Conservation (phyloP, 2,329 filamentous ascomycete species). For the Alternaria dauci region DNA sequence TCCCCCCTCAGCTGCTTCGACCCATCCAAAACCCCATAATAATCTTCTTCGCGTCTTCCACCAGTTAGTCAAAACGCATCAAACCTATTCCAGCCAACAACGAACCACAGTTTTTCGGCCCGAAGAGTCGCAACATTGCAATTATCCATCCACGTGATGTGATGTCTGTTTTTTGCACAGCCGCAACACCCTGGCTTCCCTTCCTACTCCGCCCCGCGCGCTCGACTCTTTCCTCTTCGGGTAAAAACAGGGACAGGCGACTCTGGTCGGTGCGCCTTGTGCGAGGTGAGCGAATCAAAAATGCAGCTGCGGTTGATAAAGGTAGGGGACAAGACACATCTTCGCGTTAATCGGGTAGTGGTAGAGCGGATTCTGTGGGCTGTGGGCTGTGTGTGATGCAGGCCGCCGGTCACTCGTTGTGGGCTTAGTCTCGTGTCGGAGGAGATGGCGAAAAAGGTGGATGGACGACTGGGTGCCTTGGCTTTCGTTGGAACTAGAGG, state of each 20-base stretch:
- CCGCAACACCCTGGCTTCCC: background rate
- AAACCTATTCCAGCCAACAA: background rate
- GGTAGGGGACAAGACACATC: no score
- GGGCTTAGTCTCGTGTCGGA: background rate
- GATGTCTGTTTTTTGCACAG: background rate
- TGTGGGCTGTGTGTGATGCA: background rate
- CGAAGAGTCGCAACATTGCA: background rate
- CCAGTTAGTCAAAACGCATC: background rate
- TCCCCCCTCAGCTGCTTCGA: background rate
- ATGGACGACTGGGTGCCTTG: background rate
- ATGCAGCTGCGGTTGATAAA: no score
- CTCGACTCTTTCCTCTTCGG: background rate
- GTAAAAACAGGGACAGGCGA: background rate
- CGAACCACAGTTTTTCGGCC: background rate
- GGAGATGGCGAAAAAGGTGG: background rate
- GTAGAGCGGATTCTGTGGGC: background rate
- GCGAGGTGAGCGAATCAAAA: background rate
- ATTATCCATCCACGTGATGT: background rate
- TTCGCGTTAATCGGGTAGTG: background rate
- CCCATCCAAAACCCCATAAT: background rate
- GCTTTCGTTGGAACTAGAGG: background rate
- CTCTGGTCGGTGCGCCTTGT: background rate
- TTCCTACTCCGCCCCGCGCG: background rate
- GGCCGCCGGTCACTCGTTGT: constrained; percentile 2
- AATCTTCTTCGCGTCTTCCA: constrained; percentile 1